phyloP scores from a whole-genome alignment of 2,329 filamentous ascomycete genomes.

The Phaeosphaeriaceae sp. region DNA sequence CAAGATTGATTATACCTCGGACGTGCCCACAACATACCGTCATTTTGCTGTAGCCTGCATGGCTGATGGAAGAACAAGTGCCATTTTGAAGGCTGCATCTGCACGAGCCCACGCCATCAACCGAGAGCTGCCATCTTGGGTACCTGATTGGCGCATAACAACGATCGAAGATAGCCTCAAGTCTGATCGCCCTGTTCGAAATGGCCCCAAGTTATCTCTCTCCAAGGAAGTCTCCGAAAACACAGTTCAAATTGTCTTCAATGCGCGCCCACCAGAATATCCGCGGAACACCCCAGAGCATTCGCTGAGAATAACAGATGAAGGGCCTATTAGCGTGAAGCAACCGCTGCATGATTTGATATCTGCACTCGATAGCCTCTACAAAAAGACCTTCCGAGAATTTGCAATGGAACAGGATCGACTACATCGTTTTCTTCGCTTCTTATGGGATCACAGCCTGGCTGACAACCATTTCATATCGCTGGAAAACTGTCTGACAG shows the following conservation, averaged over 20 bases:
- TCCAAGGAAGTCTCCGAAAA: background rate
- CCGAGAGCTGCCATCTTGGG: background rate
- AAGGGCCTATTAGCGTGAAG: background rate
- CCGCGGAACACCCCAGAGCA: no score
- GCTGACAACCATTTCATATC: background rate
- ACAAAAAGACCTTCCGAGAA: background rate
- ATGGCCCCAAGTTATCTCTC: no score
- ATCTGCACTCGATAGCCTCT: background rate
- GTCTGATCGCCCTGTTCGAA: no score
- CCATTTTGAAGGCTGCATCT: background rate
- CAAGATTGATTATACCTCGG: background rate
- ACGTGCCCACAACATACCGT: background rate
- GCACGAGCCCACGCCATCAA: no score
- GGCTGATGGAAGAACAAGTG: background rate
- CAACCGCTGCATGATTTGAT: background rate
- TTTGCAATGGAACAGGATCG: no score
- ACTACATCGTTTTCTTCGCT: no score
- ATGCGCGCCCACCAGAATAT: no score
- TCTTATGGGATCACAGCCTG: background rate
- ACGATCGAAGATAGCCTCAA: background rate
- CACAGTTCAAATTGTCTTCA: background rate
- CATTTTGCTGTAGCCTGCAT: background rate
- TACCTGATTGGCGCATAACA: background rate
- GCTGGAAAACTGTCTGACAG: background rate
- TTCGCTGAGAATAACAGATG: background rate